A percentile compares a stretch with the other conserved stretches of the same genome.
These are phyloP conservation scores for Solanum bulbocastanum DNA, from an alignment of 257 asterid species.

Conservation along the genomic window DNA sequence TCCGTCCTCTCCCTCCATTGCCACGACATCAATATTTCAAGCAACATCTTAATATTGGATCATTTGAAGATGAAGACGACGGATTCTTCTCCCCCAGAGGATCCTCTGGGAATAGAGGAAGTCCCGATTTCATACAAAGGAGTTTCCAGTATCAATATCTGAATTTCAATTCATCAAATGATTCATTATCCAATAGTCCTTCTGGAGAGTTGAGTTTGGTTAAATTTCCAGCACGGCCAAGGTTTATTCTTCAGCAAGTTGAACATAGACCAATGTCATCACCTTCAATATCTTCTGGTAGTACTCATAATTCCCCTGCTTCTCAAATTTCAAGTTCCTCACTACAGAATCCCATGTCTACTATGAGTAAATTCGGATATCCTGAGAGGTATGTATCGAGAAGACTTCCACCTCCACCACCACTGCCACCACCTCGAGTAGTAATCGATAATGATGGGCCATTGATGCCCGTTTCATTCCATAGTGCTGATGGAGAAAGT, in stretches of 20 bases:
- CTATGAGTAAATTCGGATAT: constrained; percentile 3
- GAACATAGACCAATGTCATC: constrained; percentile 26
- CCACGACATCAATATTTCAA: constrained; percentile 49
- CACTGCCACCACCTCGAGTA: constrained; percentile 36
- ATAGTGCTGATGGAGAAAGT: constrained; percentile 20
- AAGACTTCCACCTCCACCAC: constrained; percentile 33
- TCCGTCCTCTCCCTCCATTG: constrained; percentile 78
- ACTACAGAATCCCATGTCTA: constrained; percentile 5
- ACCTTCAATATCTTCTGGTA: constrained; percentile 49
- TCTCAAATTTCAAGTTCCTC: background rate
- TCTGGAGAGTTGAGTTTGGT: constrained; percentile 32
- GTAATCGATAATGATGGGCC: constrained; percentile 31
- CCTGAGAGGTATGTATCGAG: constrained; percentile 2
- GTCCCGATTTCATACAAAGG: constrained; percentile 10
- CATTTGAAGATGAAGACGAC: constrained; percentile 21
- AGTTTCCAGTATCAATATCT: constrained; percentile 7
- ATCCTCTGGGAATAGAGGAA: constrained; percentile 33
- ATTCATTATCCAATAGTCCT: constrained; percentile 53
- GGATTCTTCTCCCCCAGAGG: constrained; percentile 62
- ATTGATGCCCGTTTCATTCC: constrained; percentile 21
- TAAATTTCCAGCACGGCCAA: constrained; percentile 46
- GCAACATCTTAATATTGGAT: constrained; percentile 8
- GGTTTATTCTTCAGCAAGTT: constrained; percentile 48
- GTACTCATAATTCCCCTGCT: constrained; percentile 37
- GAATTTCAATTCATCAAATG: constrained; percentile 25